Base-by-base conservation (phyloP, 768 basidiomycete species). In the Boletus fagicola region DNA sequence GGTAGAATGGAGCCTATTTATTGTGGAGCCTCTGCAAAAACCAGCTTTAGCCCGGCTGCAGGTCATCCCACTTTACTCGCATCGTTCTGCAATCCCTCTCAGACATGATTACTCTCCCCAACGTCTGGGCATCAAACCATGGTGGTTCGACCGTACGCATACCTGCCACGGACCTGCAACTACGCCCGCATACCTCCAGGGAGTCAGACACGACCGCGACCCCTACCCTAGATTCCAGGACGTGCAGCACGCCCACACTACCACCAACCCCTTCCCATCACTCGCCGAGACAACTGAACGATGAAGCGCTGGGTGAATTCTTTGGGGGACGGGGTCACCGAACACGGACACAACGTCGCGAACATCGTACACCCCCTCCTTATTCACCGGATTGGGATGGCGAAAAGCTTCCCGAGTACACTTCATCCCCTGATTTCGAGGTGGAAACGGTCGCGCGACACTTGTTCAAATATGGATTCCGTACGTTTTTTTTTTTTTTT, bases 381-480 rank as follows among this genome's bases (percentile, higher is more conserved):
- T 84, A 83, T 60, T 72, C 72, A 9, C 78, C 75, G 49, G 77
- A 80, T 33, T 72, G 72, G 64, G 65, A 70, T 1, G 64, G 67
- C 51, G 68, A 74, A 33, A 74, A 70, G 53, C 65, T 71, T 2
- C 67, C 70, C 16, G 30, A 0, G 35, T 71, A 68, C 24, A 6
- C 43, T 3, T 33, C 60, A 63, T 53, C 74, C 58, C 51, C 68
- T 68, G 33, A 74, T 55, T 70, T 73, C 22, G 83, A 86, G 72
- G 76, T 78, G 35, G 68, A 75, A 5, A 86, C 83, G 26, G 78
- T 85, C 49, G 81, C 84, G 7, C 78, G 80, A 71, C 83, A 80
- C 66, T 69, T 86, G 46, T 86, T 86, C 74, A 81, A 80, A 63
- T 85, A 84, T 56, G 83, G 84, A 44, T 85, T 86, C 64, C 65